Conservation (phyloP, 2,329 filamentous ascomycete species). For the Coniochaeta sp. region DNA sequence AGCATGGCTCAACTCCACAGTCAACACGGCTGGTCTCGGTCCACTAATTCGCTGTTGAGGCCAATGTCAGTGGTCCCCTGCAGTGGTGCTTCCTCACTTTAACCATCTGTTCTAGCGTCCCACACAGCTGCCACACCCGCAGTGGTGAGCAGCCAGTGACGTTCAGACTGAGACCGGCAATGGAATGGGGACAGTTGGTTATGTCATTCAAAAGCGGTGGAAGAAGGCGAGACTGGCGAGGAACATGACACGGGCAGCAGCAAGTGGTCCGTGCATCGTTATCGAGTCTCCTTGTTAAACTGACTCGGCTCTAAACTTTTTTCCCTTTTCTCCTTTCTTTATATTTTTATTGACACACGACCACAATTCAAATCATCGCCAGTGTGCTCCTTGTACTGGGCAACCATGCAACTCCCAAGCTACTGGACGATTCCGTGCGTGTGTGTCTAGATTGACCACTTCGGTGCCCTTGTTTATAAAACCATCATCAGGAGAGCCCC, state of each 20-base stretch:
- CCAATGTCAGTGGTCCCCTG: neutral
- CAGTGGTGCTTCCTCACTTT: neutral
- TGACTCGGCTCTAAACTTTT: slow-evolving; percentile 3
- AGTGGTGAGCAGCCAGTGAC: neutral
- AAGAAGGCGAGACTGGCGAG: too few species aligned
- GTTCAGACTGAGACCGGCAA: neutral
- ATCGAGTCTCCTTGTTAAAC: neutral
- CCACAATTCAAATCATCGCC: slow-evolving; percentile 28
- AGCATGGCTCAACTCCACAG: neutral
- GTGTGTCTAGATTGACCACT: slow-evolving; percentile 50
- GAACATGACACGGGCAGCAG: neutral
- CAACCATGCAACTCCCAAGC: slow-evolving; percentile 22
- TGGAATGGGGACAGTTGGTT: too few species aligned
- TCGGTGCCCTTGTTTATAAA: slow-evolving; percentile 52
- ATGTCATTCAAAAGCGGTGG: neutral
- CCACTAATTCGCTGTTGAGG: neutral
- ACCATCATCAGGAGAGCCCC: slow-evolving; percentile 64
- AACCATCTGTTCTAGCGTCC: neutral
- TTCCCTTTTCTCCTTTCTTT: slow-evolving; percentile 10
- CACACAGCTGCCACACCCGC: neutral
- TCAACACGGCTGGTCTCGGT: neutral
- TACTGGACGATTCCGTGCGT: slow-evolving; percentile 45
- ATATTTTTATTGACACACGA: slow-evolving; percentile 16
- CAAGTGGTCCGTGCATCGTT: neutral
- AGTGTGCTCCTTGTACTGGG: slow-evolving; percentile 25